These are phyloP conservation scores for Anisodus tanguticus DNA, from an alignment of 257 asterid genomes.

Conservation along the genomic window DNA sequence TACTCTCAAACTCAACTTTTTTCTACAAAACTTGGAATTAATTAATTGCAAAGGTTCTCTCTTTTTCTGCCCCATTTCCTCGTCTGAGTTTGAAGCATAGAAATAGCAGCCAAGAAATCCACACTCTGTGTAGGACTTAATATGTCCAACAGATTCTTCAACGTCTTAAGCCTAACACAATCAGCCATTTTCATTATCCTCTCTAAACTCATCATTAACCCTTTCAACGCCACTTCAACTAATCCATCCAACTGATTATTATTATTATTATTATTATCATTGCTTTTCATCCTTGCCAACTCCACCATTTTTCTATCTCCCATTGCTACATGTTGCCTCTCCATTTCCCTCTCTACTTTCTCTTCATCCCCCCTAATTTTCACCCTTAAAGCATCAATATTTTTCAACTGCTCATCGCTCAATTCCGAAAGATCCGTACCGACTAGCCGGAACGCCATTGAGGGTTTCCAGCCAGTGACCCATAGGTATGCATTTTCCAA, in stretches of 20 bases:
- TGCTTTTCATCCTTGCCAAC: constrained; percentile 39
- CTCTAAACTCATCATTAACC: constrained; percentile 48
- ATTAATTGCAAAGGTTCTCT: not conserved
- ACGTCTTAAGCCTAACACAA: constrained; percentile 58
- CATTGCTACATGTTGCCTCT: constrained; percentile 67
- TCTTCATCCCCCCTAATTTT: constrained; percentile 62
- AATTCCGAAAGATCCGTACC: constrained; percentile 25
- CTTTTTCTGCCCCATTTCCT: constrained; percentile 47
- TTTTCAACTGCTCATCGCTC: constrained; percentile 48
- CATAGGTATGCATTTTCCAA: constrained; percentile 54
- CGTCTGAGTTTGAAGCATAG: constrained; percentile 49
- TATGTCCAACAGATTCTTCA: constrained; percentile 61
- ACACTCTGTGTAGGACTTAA: constrained; percentile 59
- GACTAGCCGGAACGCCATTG: constrained; percentile 51
- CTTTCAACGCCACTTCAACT: constrained; percentile 51
- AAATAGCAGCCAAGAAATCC: constrained; percentile 52
- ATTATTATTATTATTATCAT: not conserved
- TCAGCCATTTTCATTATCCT: constrained; percentile 74
- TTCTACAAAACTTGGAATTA: not conserved
- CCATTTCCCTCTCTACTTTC: constrained; percentile 75
- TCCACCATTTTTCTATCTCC: constrained; percentile 66
- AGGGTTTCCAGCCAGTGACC: constrained; percentile 85
- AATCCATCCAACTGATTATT: constrained; percentile 33
- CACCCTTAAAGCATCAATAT: constrained; percentile 43
- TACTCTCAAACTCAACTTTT: not conserved